Evolutionary conservation across 2,329 filamentous ascomycete genomes (phyloP).

Genomic region (Xylariomycetidae sp.): DNA sequence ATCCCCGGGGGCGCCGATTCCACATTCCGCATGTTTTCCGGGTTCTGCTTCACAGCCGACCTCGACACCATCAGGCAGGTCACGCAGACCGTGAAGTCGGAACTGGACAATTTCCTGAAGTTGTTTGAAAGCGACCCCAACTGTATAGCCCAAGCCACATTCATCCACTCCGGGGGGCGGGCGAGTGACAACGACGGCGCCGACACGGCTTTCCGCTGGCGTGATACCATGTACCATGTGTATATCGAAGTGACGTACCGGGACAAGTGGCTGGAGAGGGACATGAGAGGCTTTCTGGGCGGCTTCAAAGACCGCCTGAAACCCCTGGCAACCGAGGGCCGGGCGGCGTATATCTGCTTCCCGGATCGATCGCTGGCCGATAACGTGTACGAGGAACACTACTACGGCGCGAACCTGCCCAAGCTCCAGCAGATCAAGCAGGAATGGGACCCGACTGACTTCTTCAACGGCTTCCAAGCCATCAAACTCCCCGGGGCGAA

Average conservation of each 20-base stretch:
- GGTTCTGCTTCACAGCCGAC: conserved; percentile 15
- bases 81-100: conserved; percentile 9
- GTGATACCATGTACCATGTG: conserved; percentile 18
- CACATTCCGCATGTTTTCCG: conserved; percentile 23
- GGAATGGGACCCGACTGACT: conserved; percentile 21
- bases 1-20: conserved; percentile 19
- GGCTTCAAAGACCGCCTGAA: conserved; percentile 18
- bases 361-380: conserved; percentile 12
- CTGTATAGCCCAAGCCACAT: conserved; percentile 18
- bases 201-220: conserved; percentile 29
- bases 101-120: conserved; percentile 9
- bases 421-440: conserved; percentile 22
- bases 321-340: conserved; percentile 12
- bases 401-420: conserved; percentile 25
- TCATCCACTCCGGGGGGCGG: too few species aligned
- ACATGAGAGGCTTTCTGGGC: conserved; percentile 20
- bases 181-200: too few species aligned
- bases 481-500: conserved; percentile 13
- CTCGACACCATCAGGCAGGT: conserved; percentile 11
- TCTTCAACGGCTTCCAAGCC: conserved; percentile 25
- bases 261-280: conserved; percentile 27
- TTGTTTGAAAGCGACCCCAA: conserved; percentile 7
- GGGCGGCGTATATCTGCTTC: conserved; percentile 27
- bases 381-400: conserved; percentile 19
- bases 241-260: conserved; percentile 27